Conservation (phyloP, 805 yeast genomes). For the Suhomyces xylopsoci region DNA sequence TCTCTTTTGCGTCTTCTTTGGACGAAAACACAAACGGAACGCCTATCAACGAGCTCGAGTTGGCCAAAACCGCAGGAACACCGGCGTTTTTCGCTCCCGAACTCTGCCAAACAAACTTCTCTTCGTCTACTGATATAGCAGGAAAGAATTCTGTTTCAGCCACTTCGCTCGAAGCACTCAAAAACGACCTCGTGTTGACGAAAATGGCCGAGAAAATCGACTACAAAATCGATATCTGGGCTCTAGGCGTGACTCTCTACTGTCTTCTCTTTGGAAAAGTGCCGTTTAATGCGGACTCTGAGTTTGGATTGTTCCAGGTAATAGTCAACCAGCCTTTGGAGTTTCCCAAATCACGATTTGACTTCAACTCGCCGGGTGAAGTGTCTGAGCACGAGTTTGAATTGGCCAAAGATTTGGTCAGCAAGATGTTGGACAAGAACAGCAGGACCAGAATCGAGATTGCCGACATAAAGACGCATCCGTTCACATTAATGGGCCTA, state of each 20-base stretch:
- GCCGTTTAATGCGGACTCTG: conserved; percentile 86
- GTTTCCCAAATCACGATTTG: conserved; percentile 47
- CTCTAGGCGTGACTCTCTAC: conserved; percentile 86
- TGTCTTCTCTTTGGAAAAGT: conserved; percentile 84
- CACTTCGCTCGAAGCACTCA: conserved; percentile 20
- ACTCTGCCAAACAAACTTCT: conserved; percentile 62
- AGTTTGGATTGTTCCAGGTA: conserved; percentile 78
- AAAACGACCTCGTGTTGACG: conserved; percentile 17
- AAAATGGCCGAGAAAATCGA: conserved; percentile 53
- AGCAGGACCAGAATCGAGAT: conserved; percentile 68
- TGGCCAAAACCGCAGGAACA: conserved; percentile 96
- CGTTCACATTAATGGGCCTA: conserved; percentile 50
- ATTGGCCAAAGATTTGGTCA: conserved; percentile 57
- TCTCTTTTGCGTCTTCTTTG: conserved; percentile 65
- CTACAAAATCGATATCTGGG: conserved; percentile 94
- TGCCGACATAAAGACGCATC: conserved; percentile 69
- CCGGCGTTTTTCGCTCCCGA: conserved; percentile 93
- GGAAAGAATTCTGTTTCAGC: conserved; percentile 11
- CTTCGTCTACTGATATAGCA: conserved; percentile 9
- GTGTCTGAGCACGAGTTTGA: conserved; percentile 43
- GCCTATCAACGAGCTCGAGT: conserved; percentile 58
- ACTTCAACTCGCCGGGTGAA: conserved; percentile 38
- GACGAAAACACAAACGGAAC: conserved; percentile 44
- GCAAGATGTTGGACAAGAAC: conserved; percentile 62
- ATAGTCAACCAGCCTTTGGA: conserved; percentile 61